Base-by-base conservation (phyloP, 1,139 yeast species). In the Sugiyamaella paludigena region DNA sequence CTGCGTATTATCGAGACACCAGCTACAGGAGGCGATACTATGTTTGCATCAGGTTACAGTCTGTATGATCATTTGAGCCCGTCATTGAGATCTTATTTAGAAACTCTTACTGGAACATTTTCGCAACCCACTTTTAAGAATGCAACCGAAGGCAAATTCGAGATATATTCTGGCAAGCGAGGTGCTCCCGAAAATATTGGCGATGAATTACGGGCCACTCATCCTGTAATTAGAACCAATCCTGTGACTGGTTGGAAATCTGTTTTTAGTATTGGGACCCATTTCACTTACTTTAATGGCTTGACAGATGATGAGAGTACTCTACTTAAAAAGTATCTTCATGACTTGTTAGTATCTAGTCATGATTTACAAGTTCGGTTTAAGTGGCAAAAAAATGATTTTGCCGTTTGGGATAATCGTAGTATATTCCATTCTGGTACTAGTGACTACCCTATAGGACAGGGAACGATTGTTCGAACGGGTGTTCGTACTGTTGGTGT, bases 361-460 rank as follows among this genome's bases (percentile, higher is more conserved):
- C 72, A 54, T 33, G 57, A 52, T 31, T 52, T 51, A 36, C 54
- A 55, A 37, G 67, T 80, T 32, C 72, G 86, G 55, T 79, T 78
- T 48, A 69, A 64, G 47, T 81, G 83, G 81, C 78, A 75, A 56
- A 76, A 76, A 30, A 73, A 76, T 44, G 78, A 87, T 7, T 80
- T 83, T 42, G 87, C 66, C 7, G 55, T 66, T 33, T 66, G 70
- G 70, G 70, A 66, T 49, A 66, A 66, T 58, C 55, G 70, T 40
- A 55, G 62, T 31, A 63, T 66, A 2, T 62, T 56, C 52, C 70
- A 66, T 56, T 54, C 63, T 39, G 66, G 69, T 30, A 53, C 57
- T 31, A 43, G 45, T 16, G 57, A 53, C 27, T 29, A 43, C 28
- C 46, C 49, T n/a, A 55, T 64, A 32, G 55, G 58, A n/a, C 63